Conservation (phyloP, 352 stramenopile species). For the Globisporangium sylvaticum region DNA sequence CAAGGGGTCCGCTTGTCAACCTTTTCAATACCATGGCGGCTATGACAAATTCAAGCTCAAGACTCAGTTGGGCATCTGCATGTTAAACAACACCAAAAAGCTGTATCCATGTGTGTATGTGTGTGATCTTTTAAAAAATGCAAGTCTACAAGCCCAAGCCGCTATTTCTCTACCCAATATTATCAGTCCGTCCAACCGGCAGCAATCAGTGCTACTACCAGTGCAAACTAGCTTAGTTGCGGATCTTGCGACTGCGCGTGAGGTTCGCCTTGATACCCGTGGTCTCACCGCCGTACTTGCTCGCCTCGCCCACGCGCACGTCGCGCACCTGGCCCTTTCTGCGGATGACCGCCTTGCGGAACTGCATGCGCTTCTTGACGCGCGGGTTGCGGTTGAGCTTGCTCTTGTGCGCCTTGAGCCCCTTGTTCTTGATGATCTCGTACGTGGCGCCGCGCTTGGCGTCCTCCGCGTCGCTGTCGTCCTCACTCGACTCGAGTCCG, state of each 20-base stretch:
- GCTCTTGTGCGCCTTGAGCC: conserved; percentile 96
- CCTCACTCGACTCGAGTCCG: conserved; percentile 42
- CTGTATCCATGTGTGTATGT: conserved; percentile 3
- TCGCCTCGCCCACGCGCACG: conserved; percentile 79
- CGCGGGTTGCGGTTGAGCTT: conserved; percentile 98
- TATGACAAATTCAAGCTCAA: too few relatives aligned
- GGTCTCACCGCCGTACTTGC: conserved; percentile 85
- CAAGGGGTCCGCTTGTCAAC: not conserved
- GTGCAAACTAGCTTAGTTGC: conserved; percentile 43
- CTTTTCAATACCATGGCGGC: not conserved
- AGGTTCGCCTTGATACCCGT: conserved; percentile 90
- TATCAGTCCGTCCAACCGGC: not conserved
- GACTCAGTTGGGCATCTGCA: too few relatives aligned
- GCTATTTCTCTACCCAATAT: conserved; percentile 12
- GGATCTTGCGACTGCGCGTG: conserved; percentile 87
- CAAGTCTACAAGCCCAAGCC: conserved; percentile 16
- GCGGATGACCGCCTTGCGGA: conserved; percentile 95
- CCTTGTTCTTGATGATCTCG: conserved; percentile 98
- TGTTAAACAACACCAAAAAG: not conserved
- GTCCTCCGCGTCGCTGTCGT: conserved; percentile 70
- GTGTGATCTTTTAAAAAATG: conserved; percentile 11
- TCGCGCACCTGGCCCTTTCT: conserved; percentile 97
- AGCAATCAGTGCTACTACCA: not conserved
- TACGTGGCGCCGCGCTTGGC: conserved; percentile 91
- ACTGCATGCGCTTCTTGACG: conserved; percentile 98